phyloP scores from a whole-genome alignment of 2,329 filamentous ascomycete genomes.

The Byssoonygena ceratinophila region DNA sequence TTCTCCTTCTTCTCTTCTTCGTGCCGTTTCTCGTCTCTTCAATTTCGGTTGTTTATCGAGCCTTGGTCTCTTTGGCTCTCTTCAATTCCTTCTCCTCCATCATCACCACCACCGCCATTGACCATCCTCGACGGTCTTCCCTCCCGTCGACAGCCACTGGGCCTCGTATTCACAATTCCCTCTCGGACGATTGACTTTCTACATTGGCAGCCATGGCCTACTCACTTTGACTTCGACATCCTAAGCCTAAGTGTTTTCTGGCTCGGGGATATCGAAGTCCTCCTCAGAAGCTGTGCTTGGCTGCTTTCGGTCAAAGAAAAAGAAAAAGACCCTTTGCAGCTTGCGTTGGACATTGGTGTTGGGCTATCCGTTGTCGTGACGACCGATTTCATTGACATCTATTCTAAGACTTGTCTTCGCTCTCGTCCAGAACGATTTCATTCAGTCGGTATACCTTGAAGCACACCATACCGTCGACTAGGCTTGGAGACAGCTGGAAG shows the following conservation, averaged over 20 bases:
- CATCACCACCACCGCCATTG: constrained; percentile 8
- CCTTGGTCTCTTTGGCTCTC: constrained; percentile 16
- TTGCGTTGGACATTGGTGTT: neutral
- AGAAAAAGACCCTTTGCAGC: neutral
- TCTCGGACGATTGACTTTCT: constrained; percentile 3
- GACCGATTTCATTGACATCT: constrained; percentile 6
- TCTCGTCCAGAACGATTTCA: neutral
- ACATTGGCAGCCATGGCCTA: constrained; percentile 12
- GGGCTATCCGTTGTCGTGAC: constrained; percentile 1
- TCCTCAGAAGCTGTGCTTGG: neutral
- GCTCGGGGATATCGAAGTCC: constrained; percentile 14
- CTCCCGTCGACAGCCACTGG: constrained; percentile 17
- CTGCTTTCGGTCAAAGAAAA: constrained; percentile 6
- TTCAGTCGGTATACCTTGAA: neutral
- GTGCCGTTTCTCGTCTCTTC: constrained; percentile 15
- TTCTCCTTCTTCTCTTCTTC: neutral
- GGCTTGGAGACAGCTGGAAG: constrained; percentile 4
- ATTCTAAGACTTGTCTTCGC: neutral
- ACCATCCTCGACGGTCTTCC: constrained; percentile 19
- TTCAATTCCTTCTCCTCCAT: too few species aligned
- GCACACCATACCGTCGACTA: neutral
- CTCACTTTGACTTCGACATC: constrained; percentile 14
- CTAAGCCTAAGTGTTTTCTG: neutral
- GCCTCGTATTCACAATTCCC: constrained; percentile 8
- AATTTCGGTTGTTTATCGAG: neutral